Evolutionary conservation across 768 basidiomycete genomes (phyloP), one percentile per base, ranked within the genome.

Genomic region (Boletus edulis): DNA sequence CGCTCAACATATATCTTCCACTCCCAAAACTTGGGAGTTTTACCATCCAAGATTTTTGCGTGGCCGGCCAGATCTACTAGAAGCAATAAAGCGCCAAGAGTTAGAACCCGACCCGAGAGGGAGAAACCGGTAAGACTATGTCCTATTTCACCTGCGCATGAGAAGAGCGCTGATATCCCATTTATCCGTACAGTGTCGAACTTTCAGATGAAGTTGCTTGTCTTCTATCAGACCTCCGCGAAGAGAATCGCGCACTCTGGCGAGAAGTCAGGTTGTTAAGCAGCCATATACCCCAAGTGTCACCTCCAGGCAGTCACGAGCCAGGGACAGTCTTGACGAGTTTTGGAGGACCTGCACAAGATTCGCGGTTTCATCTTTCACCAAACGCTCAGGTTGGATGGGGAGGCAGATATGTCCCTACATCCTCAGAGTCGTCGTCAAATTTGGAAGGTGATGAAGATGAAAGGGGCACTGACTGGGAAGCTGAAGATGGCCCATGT

Each of bases 1-100:
- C 46, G 87, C 90, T 6, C 87, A 91, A 66, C 83, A 88, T 58
- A 88, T 88, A 1, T 86, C 89, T 13, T 80, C 85, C 14, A 85
- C 90, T 64, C 84, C 87, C 34, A 89, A 93, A 71, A 87, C 85
- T 4, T 92, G 90, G 89, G 91, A 93, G 67, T 93, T 94, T 70
- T 89, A 86, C 5, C 91, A 94, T 68, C 85, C 85, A 70, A 90
- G 91, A 64, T 93, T 94, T 71, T 76, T 91, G 20, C 86, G 89
- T 41, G 91, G 83, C 0, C 82, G 89, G 11, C 84, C 86, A 24
- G 91, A 93, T 67, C 76, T 93, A 40, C 77, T 93, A 12, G 89
- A 92, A 63, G 87, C 87, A 62, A 94, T 94, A 66, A 91, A 89
- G 70, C 83, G 91, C 54, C 92, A 92, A 72, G 87, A 89, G 0